Base-by-base conservation (phyloP, 306 rosid species). In the Delonix regia region DNA sequence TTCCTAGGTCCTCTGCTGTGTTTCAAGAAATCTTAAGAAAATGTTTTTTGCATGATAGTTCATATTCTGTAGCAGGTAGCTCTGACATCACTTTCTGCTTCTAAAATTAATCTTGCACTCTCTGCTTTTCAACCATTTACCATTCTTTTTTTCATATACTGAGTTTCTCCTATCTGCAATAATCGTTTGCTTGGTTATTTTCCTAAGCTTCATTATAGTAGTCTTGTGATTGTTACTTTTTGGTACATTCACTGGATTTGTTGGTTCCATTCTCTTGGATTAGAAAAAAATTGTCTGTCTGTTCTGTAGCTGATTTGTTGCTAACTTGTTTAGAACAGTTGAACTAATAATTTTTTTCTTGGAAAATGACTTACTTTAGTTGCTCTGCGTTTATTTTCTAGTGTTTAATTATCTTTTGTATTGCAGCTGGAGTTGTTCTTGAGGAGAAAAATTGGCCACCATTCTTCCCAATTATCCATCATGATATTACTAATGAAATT, bases 401-500 rank as follows among this genome's bases (percentile, higher is more conserved):
- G 22, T 69, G 60, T 82, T 76, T 69, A 71, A 72, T 75, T 12
- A 38, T 52, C 22, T 87, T 87, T 79, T 84, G 62, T 82, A 78
- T 73, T 89, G 86, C 92, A 94, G 97, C 97, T 85, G 98, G 97
- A 78, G 84, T 92, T 83, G 94, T 89, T 84, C 69, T 94, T 3
- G 97, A 89, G 86, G 93, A 92, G 85, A 94, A 94, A 83, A 94
- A 94, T 36, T 94, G 98, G 98, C 98, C 97, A 16, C 91, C 97
- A 21, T 94, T 94, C 85, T 88, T 90, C 70, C 98, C 98, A 25
- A 80, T 94, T 53, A 94, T 94, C 86, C 98, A 92, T 80, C 98
- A 94, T 41, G 98, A 94, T 80, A 92, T 94, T 86, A 92, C 90
- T 59, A 94, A 92, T 75, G 98, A 94, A 69, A 89, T 88, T 80